phyloP scores from a whole-genome alignment of 148 eudicot genomes.

The Silene uniflora region DNA sequence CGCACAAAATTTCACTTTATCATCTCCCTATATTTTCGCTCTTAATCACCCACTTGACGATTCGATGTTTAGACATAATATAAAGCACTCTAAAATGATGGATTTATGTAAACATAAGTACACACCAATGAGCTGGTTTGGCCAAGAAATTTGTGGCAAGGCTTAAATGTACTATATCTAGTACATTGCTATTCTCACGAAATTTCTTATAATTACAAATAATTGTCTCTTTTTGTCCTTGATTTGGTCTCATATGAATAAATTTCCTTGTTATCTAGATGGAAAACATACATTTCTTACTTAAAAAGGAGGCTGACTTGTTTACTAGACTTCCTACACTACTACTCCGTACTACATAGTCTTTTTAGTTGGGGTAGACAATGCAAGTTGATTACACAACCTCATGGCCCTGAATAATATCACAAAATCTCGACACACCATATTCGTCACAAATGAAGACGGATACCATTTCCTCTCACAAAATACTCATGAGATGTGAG shows the following conservation, averaged over 20 bases:
- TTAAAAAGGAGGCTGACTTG: background rate
- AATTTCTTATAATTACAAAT: background rate
- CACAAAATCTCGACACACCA: too few species aligned
- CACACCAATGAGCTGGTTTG: background rate
- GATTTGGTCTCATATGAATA: background rate
- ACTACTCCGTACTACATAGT: background rate
- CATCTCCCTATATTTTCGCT: too few species aligned
- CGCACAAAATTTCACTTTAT: too few species aligned
- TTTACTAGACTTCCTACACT: background rate
- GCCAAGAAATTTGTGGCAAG: background rate
- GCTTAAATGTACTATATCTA: background rate
- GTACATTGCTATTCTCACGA: background rate
- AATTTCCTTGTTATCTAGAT: background rate
- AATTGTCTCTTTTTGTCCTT: background rate
- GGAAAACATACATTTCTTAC: background rate
- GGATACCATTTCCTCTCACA: too few species aligned
- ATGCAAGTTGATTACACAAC: background rate
- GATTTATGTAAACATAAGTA: too few species aligned
- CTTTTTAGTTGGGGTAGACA: background rate
- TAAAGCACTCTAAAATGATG: too few species aligned
- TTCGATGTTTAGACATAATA: too few species aligned
- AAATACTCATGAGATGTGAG: too few species aligned
- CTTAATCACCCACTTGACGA: too few species aligned
- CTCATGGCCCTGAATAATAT: background rate
- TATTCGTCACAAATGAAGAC: too few species aligned